These are phyloP conservation scores for Xylona heveae DNA, from an alignment of 495 filamentous ascomycete species.

Conservation along the genomic window DNA sequence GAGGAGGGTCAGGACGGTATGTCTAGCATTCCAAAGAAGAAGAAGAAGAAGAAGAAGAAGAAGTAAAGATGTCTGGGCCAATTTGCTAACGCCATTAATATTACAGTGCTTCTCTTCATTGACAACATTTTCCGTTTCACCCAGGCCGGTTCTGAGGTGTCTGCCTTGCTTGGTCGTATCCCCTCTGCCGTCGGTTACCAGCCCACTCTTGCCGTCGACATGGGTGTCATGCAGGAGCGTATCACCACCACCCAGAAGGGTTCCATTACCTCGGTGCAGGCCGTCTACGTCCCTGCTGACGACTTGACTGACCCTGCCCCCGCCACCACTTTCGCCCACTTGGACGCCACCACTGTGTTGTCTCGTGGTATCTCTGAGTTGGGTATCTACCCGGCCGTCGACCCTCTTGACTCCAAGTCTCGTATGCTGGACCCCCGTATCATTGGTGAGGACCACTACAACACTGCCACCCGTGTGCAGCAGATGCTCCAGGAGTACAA, in stretches of 20 bases:
- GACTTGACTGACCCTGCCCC: constrained; percentile 99
- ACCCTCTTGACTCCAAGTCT: constrained; percentile 97
- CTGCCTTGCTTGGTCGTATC: constrained; percentile 97
- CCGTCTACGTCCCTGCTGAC: constrained; percentile 99
- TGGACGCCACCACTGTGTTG: constrained; percentile 99
- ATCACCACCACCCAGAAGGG: constrained; percentile 99
- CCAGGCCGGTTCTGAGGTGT: constrained; percentile 99
- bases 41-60: background rate
- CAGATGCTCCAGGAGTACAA: constrained; percentile 99
- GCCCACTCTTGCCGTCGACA: constrained; percentile 98
- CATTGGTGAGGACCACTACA: constrained; percentile 93
- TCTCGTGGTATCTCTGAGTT: constrained; percentile 99
- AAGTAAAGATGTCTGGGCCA: constrained; percentile 15
- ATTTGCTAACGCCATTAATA: constrained; percentile 10
- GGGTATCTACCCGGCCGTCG: constrained; percentile 99
- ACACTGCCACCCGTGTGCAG: constrained; percentile 83
- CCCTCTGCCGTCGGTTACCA: constrained; percentile 99
- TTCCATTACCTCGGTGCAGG: constrained; percentile 99
- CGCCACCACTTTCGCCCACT: constrained; percentile 98
- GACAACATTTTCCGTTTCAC: constrained; percentile 99
- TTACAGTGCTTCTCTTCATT: constrained; percentile 82
- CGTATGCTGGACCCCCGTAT: constrained; percentile 99
- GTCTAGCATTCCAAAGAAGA: too few species aligned
- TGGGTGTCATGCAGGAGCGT: constrained; percentile 99
- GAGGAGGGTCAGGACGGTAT: constrained; percentile 82